Conservation (phyloP, 306 rosid species). For the Gynostemma pentaphyllum region DNA sequence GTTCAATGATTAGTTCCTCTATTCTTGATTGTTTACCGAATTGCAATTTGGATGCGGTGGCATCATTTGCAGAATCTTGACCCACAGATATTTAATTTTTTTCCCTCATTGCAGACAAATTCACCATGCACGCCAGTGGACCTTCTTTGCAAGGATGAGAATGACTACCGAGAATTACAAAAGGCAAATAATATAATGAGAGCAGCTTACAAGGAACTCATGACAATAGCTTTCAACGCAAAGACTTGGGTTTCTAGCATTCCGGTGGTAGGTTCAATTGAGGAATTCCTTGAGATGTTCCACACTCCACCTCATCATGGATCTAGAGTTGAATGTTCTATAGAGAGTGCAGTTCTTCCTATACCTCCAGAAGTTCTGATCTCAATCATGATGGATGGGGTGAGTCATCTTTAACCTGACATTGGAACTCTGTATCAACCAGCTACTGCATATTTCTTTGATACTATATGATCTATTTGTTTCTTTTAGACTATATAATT, state of each 20-base stretch:
- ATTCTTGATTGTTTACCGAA: background rate
- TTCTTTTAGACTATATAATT: background rate
- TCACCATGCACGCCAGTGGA: background rate
- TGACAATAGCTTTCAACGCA: conserved; percentile 12
- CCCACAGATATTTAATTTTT: background rate
- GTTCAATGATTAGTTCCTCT: background rate
- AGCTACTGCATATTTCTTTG: background rate
- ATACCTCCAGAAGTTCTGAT: background rate
- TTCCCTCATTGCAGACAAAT: background rate
- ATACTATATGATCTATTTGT: too few species aligned
- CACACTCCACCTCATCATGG: conserved; percentile 9
- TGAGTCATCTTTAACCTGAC: conserved; percentile 5
- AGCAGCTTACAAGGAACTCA: conserved; percentile 22
- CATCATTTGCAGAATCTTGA: background rate
- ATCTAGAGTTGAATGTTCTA: conserved; percentile 11
- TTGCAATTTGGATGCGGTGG: background rate
- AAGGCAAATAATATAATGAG: conserved; percentile 13
- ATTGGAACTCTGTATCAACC: background rate
- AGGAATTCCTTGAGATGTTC: conserved; percentile 16
- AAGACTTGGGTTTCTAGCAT: conserved; percentile 5
- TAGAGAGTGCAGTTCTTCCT: background rate
- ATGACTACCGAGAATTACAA: conserved; percentile 12
- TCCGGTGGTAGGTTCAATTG: conserved; percentile 13
- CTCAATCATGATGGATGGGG: conserved; percentile 10
- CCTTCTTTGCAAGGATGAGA: background rate